Evolutionary conservation across 2,329 filamentous ascomycete species (phyloP).

Genomic region (Neonectria neomacrospora): DNA sequence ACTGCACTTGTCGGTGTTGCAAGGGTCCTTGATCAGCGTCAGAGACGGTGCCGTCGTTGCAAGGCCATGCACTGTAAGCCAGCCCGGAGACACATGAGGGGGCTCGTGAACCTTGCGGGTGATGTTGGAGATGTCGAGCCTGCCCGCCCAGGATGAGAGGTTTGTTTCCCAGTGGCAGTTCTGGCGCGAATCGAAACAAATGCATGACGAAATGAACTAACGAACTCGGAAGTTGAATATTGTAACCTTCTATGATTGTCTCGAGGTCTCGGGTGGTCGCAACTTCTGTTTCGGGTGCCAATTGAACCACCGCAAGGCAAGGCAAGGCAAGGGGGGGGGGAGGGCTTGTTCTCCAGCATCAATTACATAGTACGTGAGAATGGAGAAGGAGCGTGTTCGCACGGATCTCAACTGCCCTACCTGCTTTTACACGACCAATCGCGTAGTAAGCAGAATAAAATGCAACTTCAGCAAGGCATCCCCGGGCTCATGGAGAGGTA

Average conservation of each 20-base stretch:
- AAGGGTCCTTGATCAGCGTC: conserved; percentile 1
- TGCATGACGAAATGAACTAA: not conserved
- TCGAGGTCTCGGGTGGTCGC: not conserved
- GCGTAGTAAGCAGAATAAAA: not conserved
- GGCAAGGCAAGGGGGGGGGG: not conserved
- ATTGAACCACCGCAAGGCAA: conserved; percentile 1
- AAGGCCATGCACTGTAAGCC: not conserved
- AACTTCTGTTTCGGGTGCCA: not conserved
- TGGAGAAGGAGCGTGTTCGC: not conserved
- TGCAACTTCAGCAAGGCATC: not conserved
- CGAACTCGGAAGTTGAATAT: not conserved
- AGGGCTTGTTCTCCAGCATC: not conserved
- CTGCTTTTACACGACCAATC: no score
- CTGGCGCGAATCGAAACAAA: conserved; percentile 11
- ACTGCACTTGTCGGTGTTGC: conserved; percentile 5
- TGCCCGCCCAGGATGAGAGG: no score
- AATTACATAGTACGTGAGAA: not conserved
- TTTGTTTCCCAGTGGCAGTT: not conserved
- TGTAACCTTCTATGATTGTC: not conserved
- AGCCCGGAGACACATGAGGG: not conserved
- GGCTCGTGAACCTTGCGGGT: no score
- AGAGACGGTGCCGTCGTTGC: conserved; percentile 7
- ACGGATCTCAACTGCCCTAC: not conserved
- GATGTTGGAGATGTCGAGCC: not conserved
- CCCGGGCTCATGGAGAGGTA: not conserved